Percentiles rank a stretch among this genome's conserved stretches.
phyloP scores from a whole-genome alignment of 495 filamentous ascomycete genomes.

The Tuber indicum region DNA sequence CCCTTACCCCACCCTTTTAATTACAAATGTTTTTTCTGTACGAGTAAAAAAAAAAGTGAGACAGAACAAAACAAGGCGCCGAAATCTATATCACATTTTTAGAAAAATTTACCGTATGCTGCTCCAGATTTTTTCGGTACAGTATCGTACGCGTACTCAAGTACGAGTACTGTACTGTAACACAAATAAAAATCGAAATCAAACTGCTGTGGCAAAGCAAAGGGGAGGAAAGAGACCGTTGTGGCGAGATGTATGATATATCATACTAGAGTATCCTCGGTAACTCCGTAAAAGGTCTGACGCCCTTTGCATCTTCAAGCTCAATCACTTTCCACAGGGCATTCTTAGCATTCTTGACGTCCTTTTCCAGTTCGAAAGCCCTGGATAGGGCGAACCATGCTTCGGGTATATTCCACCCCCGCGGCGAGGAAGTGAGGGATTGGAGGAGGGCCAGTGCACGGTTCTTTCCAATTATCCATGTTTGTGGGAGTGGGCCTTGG shows the following conservation, averaged over 20 bases:
- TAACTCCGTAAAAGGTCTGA: slow-evolving; percentile 45
- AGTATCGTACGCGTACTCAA: no score
- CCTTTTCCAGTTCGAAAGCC: slow-evolving; percentile 74
- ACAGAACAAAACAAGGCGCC: background rate
- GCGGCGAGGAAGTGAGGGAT: slow-evolving; percentile 73
- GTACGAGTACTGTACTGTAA: background rate
- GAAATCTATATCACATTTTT: background rate
- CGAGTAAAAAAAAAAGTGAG: background rate
- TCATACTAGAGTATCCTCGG: slow-evolving; percentile 21
- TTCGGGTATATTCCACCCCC: slow-evolving; percentile 86
- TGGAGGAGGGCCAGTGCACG: slow-evolving; percentile 76
- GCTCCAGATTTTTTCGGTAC: background rate
- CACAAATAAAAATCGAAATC: background rate
- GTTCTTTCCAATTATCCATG: slow-evolving; percentile 55
- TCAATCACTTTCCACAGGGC: slow-evolving; percentile 73
- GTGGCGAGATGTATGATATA: background rate
- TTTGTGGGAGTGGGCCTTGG: slow-evolving; percentile 6
- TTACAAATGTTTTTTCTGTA: background rate
- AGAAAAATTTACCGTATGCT: background rate
- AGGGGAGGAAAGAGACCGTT: background rate
- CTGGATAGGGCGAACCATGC: slow-evolving; percentile 85
- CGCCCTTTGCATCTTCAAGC: slow-evolving; percentile 59
- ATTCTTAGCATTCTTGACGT: slow-evolving; percentile 73
- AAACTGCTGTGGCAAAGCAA: background rate
- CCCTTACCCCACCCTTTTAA: background rate